phyloP scores from a whole-genome alignment of 257 asterid genomes.

The Solanum sitiens region DNA sequence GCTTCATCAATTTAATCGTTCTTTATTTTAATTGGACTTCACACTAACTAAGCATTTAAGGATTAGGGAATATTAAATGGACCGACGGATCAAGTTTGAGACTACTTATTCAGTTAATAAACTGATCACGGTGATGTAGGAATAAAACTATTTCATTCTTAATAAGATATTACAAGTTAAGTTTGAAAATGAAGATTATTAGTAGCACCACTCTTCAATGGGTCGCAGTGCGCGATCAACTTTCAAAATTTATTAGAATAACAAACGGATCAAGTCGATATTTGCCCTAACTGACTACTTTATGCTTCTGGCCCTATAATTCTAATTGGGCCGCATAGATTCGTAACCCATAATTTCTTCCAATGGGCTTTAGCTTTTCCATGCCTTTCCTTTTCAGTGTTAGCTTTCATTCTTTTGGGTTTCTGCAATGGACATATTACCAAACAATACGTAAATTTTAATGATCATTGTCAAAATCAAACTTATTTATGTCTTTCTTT shows the following conservation, averaged over 20 bases:
- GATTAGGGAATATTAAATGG: background rate
- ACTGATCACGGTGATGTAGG: background rate
- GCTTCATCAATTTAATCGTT: background rate
- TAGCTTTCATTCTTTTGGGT: background rate
- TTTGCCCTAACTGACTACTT: background rate
- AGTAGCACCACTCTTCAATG: too few species aligned
- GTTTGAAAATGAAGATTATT: too few species aligned
- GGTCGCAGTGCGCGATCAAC: background rate
- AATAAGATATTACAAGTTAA: too few species aligned
- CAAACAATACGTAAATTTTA: too few species aligned
- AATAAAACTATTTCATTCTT: too few species aligned
- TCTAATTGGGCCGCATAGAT: background rate
- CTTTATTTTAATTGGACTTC: background rate
- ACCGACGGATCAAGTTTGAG: background rate
- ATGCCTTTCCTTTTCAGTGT: background rate
- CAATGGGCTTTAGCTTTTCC: background rate
- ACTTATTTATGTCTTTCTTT: too few species aligned
- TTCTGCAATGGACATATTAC: background rate
- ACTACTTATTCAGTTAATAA: background rate
- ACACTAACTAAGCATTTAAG: background rate
- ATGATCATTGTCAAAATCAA: too few species aligned
- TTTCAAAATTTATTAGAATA: background rate
- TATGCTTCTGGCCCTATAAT: background rate
- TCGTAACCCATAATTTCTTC: background rate
- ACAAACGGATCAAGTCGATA: background rate